Evolutionary conservation across 805 yeast genomes (phyloP).

Genomic region (Yarrowia bubula): DNA sequence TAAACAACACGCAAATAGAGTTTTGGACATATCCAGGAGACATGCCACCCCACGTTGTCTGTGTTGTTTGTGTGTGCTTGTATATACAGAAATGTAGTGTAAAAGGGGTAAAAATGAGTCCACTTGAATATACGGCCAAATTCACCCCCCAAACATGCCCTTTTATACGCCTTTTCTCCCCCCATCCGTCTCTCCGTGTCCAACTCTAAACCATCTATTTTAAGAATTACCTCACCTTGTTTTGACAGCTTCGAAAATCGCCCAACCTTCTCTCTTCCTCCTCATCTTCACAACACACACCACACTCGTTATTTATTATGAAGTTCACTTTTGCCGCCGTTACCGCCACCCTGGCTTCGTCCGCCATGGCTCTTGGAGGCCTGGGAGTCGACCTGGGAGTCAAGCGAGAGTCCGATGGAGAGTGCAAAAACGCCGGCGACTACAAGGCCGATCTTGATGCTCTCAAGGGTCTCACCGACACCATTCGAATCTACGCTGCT

Average conservation of each 20-base stretch:
- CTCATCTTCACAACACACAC: constrained; percentile 7
- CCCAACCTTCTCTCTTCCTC: neutral
- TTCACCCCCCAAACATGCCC: too few relatives aligned
- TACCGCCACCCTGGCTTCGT: constrained; percentile 21
- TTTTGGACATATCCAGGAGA: neutral
- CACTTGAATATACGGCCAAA: too few relatives aligned
- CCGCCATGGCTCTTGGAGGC: constrained; percentile 27
- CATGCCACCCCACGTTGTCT: constrained; percentile 1
- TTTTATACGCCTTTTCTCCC: too few relatives aligned
- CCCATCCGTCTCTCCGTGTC: too few relatives aligned
- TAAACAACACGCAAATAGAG: neutral
- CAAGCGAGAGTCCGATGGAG: constrained; percentile 60
- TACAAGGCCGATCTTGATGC: constrained; percentile 64
- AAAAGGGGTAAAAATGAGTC: neutral
- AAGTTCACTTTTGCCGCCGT: constrained; percentile 25
- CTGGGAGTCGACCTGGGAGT: constrained; percentile 88
- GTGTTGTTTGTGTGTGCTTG: neutral
- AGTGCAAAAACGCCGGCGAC: constrained; percentile 72
- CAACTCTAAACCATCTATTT: constrained; percentile 19
- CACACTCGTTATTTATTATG: constrained; percentile 28
- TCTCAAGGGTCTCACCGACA: constrained; percentile 57
- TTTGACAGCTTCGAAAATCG: constrained; percentile 13
- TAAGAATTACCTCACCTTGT: constrained; percentile 22
- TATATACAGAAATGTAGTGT: neutral
- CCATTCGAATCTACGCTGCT: constrained; percentile 83